phyloP scores from a whole-genome alignment of 202 grass and related monocot species.

The Miscanthus sacchariflorus region DNA sequence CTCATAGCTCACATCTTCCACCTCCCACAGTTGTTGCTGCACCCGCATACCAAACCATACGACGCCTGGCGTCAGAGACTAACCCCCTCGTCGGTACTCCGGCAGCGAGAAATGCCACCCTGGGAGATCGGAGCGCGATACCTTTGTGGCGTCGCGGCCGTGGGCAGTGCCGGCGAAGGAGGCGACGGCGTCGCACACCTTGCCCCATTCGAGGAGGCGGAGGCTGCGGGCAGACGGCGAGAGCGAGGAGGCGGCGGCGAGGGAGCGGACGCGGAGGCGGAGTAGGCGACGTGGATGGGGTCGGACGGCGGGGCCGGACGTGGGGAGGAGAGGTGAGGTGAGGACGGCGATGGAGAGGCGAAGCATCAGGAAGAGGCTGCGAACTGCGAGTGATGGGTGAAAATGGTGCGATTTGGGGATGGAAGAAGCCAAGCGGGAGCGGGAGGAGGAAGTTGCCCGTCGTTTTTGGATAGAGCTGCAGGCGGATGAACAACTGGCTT shows the following conservation, averaged over 20 bases:
- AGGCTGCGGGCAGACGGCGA: slow-evolving; percentile 62
- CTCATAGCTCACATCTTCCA: slow-evolving; percentile 71
- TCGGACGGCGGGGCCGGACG: neutral
- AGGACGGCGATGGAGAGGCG: slow-evolving; percentile 34
- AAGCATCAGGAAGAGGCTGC: slow-evolving; percentile 34
- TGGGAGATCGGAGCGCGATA: neutral
- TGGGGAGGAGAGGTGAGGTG: neutral
- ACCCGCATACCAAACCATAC: neutral
- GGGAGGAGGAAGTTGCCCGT: slow-evolving; percentile 7
- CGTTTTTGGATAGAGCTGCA: slow-evolving; percentile 33
- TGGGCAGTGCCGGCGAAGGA: slow-evolving; percentile 67
- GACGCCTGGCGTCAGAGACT: neutral
- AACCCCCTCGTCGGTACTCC: neutral
- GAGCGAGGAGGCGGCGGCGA: neutral
- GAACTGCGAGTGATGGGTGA: neutral
- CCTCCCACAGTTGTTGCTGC: slow-evolving; percentile 58
- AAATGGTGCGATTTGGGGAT: neutral
- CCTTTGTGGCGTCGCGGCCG: slow-evolving; percentile 68
- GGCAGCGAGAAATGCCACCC: neutral
- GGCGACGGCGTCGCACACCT: slow-evolving; percentile 69
- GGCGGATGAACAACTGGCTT: neutral
- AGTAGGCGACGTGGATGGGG: slow-evolving; percentile 21
- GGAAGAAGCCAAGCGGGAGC: neutral
- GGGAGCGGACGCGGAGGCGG: slow-evolving; percentile 28
- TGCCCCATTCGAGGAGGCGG: slow-evolving; percentile 76